Base-by-base conservation (phyloP, 176 grass and related monocot species). In the Ampelocalamus luodianensis region DNA sequence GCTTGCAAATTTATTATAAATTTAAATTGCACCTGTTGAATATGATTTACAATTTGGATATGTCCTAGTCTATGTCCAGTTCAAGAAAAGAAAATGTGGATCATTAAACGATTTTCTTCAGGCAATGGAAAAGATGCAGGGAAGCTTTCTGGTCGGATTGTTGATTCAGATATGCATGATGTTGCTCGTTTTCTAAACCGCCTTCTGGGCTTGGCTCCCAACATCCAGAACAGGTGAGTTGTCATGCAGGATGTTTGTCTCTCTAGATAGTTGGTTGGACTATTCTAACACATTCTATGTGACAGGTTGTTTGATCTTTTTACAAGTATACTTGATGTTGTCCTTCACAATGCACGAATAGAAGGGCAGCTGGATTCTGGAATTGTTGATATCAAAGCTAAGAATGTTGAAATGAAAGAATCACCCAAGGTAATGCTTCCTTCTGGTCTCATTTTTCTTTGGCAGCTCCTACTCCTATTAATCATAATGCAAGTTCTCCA, bases 351-450 rank as follows among this genome's bases (percentile, higher is more conserved):
- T 85, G 96, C 96, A 39, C 90, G 91, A 71, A 92, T 83, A 63
- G 96, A 99, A 88, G 96, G 96, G n/a, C 93, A 99, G 72, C 79
- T 96, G 72, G 96, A 99, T 85, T 99, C 93, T 76, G 96, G 96
- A 82, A 99, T 99, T 68, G 93, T 99, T 86, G 93, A 99, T 92
- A 99, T 99, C 51, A 99, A 88, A 85, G 93, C 90, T 83, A 96
- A 92, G 17, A 92, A 88, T 74, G 90, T 99, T 89, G 90, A 99
- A 92, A 83, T 96, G 88, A 89, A 86, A 82, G 90, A 87, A 80
- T 79, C 83, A 60, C 96, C 96, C 17, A 99, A 92, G 84, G 96
- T 94, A 88, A 64, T 78, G 40, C 80, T 69, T 80, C 23, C 32
- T 60, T 77, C 32, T 79, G 45, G 79, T 78, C 36, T 23, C 53